phyloP scores from a whole-genome alignment of 495 filamentous ascomycete species.

The Neurospora sp. region DNA sequence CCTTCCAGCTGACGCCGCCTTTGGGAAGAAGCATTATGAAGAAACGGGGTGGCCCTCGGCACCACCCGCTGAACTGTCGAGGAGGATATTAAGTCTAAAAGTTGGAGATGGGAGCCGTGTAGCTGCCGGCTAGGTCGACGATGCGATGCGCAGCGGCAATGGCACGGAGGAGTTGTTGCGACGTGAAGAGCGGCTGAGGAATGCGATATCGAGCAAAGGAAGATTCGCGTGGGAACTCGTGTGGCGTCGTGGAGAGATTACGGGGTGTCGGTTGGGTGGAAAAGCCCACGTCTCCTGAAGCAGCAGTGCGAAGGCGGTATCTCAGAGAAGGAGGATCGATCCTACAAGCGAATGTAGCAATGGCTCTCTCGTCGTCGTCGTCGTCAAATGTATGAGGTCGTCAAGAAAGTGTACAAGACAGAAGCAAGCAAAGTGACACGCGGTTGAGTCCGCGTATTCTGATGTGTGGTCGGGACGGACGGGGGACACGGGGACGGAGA shows the following conservation, averaged over 20 bases:
- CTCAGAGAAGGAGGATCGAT: background rate
- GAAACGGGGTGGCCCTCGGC: constrained; percentile 25
- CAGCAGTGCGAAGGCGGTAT: background rate
- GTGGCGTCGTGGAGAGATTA: background rate
- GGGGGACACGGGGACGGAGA: background rate
- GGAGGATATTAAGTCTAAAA: constrained; percentile 1
- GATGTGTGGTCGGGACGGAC: background rate
- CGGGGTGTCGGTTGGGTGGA: background rate
- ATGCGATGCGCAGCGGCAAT: background rate
- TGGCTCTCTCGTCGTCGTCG: background rate
- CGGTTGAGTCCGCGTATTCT: background rate
- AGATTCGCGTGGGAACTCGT: background rate
- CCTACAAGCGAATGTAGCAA: background rate
- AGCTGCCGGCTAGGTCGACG: background rate
- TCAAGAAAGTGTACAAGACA: background rate
- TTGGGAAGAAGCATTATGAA: constrained; percentile 61
- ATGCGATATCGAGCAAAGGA: background rate
- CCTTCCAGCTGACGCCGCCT: constrained; percentile 88
- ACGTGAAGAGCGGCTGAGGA: background rate
- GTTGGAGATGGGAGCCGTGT: background rate
- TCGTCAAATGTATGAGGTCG: background rate
- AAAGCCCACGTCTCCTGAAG: constrained; percentile 1
- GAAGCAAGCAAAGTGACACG: background rate
- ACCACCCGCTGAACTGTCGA: constrained; percentile 19
- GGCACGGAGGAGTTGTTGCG: background rate